Conservation (phyloP, 1,284 basidiomycete species). For the Polyporus tsugae region DNA sequence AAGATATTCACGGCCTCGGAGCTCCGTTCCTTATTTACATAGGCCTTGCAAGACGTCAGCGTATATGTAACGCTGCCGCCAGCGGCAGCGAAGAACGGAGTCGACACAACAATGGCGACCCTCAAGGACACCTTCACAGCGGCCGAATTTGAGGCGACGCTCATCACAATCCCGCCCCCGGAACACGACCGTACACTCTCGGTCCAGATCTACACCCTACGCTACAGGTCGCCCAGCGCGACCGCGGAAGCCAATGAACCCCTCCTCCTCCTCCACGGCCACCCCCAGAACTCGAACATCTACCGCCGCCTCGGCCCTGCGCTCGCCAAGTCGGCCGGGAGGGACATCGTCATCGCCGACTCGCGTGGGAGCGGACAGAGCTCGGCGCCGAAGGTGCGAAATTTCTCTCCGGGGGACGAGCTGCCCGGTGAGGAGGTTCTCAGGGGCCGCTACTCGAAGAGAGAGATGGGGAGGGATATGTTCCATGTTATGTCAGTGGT, state of each 20-base stretch:
- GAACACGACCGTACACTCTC: not conserved
- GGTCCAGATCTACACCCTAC: conserved; percentile 3
- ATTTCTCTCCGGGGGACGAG: not conserved
- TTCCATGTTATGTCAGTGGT: conserved; percentile 1
- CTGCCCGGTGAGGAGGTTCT: conserved; percentile 2
- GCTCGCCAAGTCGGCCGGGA: not conserved
- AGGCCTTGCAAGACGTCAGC: not conserved
- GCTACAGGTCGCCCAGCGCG: not conserved
- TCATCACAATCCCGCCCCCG: not conserved
- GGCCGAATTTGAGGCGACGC: not conserved
- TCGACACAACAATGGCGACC: not conserved
- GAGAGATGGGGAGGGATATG: conserved; percentile 5
- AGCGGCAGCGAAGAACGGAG: not conserved
- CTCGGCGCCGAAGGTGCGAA: conserved; percentile 6
- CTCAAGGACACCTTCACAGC: not conserved
- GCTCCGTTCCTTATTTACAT: not conserved
- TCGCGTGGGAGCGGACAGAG: conserved; percentile 6
- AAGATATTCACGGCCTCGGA: not conserved
- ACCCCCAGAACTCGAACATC: conserved; percentile 6
- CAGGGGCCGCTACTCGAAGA: conserved; percentile 6
- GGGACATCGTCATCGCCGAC: conserved; percentile 8
- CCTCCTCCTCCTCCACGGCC: not conserved
- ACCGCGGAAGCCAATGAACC: not conserved
- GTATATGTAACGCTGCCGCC: not conserved
- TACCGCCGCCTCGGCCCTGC: conserved; percentile 6